Evolutionary conservation across 2,329 filamentous ascomycete species (phyloP), one percentile per base, ranked within the genome.

Genomic region (Ophiostoma quercus): DNA sequence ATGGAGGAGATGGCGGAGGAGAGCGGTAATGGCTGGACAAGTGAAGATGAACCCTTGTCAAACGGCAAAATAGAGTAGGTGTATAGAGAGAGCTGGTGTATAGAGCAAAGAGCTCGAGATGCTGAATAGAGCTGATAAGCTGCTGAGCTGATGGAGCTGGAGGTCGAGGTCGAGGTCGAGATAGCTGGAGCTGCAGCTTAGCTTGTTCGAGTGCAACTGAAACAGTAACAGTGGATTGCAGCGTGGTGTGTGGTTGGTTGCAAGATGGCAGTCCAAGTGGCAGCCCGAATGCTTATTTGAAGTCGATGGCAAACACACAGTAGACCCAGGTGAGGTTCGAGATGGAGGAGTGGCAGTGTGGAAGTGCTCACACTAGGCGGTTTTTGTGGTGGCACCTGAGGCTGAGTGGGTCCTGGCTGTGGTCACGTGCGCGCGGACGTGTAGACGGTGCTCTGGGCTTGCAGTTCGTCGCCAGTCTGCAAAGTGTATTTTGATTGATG

Each of bases 331-430:
- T 63, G 19, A 63, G 60, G 60, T 63, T 34, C 34, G 39, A 65
- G 34, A 65, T 65, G 62, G 32, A n/a, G n/a, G 32, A 39, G 62
- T 34, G n/a, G 62, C 25, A 65, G 39, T 65, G 62, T 65, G 62
- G 62, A 65, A 65, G 39, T 65, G 60, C 19, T 39, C 16, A 39
- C 62, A 39, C 62, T 65, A 65, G 62, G 19, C 19, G 22, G 29
- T 63, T 65, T 65, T 65, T 65, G 62, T 65, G 60, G 62, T 65
- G 60, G 60, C 62, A 22, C 62, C 62, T 65, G 62, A 63, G 32
- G 34, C 32, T 39, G 34, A 32, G 60, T 63, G 51, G 57, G 57
- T 7, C 57, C 62, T 41, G n/a, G 9, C 39, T 25, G 62, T 34
- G 19, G 60, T 65, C 62, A 65, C 62, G 62, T 65, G 62, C 3